Conservation (phyloP, 2,329 filamentous ascomycete species). For the Thyridium curvatum region DNA sequence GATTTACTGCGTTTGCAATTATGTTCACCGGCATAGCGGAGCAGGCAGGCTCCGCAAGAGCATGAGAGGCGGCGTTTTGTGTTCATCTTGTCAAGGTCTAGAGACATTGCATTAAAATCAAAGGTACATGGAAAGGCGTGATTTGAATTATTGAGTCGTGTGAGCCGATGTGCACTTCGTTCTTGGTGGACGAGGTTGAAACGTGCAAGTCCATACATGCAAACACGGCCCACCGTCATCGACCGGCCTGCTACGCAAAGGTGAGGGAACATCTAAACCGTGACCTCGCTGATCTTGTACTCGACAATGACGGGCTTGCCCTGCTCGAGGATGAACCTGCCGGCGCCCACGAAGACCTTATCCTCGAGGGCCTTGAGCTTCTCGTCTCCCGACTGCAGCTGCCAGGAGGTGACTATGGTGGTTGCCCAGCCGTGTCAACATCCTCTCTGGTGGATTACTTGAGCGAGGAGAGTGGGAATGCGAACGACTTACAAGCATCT, state of each 20-base stretch:
- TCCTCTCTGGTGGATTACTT: not conserved
- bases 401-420: slow-evolving; percentile 23
- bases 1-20: too few species aligned
- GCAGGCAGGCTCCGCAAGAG: too few species aligned
- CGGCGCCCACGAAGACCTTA: slow-evolving; percentile 32
- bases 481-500: slow-evolving; percentile 23
- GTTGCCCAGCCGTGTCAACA: not conserved
- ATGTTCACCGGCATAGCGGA: too few species aligned
- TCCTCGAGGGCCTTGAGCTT: slow-evolving; percentile 26
- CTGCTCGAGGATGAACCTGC: slow-evolving; percentile 31
- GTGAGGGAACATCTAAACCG: slow-evolving; percentile 3
- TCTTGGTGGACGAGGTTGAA: too few species aligned
- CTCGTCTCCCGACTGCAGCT: slow-evolving; percentile 27
- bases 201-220: too few species aligned
- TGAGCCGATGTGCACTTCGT: too few species aligned
- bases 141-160: too few species aligned
- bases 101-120: not conserved
- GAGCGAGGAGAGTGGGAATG: not conserved
- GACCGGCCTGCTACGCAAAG: too few species aligned
- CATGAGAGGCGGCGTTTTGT: too few species aligned
- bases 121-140: too few species aligned
- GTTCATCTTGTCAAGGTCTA: not conserved
- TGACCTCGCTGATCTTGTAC: slow-evolving; percentile 38
- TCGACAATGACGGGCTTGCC: slow-evolving; percentile 31
- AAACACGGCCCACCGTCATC: too few species aligned